Evolutionary conservation across 2,329 filamentous ascomycete species (phyloP).

Genomic region (Chaetomium sp.): DNA sequence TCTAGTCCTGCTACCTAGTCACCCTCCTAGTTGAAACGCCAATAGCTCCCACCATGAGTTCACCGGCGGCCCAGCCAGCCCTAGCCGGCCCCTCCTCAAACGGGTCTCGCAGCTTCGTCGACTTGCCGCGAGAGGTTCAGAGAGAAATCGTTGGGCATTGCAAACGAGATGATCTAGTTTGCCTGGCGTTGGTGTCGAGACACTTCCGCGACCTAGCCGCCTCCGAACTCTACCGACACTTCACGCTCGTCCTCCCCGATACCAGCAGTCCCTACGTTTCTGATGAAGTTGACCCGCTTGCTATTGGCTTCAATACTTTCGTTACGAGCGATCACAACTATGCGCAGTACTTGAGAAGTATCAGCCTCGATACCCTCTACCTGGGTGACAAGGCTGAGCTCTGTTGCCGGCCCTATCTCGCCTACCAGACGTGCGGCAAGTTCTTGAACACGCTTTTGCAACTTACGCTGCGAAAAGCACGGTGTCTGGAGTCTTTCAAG

Average conservation of each 20-base stretch:
- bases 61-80: constrained; percentile 17
- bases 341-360: constrained; percentile 48
- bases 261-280: constrained; percentile 47
- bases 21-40: too few relatives aligned
- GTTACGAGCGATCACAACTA: constrained; percentile 59
- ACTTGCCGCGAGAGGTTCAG: constrained; percentile 43
- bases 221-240: constrained; percentile 51
- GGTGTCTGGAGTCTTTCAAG: constrained; percentile 50
- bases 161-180: constrained; percentile 47
- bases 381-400: constrained; percentile 47
- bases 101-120: constrained; percentile 29
- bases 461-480: constrained; percentile 49
- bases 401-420: constrained; percentile 48
- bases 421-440: constrained; percentile 52
- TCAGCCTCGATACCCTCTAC: constrained; percentile 50
- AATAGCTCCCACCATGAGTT: constrained; percentile 30
- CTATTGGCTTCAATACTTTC: constrained; percentile 54
- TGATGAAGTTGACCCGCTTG: constrained; percentile 42
- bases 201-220: constrained; percentile 53
- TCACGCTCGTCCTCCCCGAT: constrained; percentile 56
- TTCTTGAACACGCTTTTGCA: constrained; percentile 57
- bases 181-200: constrained; percentile 51
- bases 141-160: constrained; percentile 44
- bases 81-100: background rate
- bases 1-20: too few relatives aligned